Evolutionary conservation across 176 grass and related monocot genomes (phyloP).

Genomic region (Oryza australiensis): DNA sequence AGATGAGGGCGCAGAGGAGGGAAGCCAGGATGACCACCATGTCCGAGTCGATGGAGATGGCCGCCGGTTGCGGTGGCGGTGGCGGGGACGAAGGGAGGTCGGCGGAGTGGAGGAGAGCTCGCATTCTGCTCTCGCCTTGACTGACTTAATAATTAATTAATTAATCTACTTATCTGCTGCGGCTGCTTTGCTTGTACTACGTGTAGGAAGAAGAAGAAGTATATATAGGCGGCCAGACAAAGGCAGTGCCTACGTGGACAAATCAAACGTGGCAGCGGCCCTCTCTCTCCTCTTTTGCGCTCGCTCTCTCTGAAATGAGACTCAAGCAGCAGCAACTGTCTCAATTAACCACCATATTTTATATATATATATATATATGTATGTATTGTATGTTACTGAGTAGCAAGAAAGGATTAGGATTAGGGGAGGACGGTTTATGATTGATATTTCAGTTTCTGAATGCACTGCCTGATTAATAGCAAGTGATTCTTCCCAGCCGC

Average conservation of each 20-base stretch:
- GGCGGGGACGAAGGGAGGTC: conserved; percentile 10
- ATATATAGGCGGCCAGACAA: background rate
- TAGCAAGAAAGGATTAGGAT: no score
- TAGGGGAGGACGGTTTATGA: background rate
- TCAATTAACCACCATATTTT: no score
- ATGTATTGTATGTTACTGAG: no score
- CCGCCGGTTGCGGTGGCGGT: background rate
- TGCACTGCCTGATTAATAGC: no score
- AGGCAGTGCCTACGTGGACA: background rate
- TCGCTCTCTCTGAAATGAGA: no score
- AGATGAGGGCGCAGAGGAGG: conserved; percentile 65
- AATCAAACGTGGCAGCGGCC: background rate
- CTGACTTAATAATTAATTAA: no score
- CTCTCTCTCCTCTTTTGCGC: no score
- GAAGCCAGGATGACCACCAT: conserved; percentile 67
- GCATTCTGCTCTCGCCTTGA: background rate
- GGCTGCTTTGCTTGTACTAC: no score
- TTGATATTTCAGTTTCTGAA: background rate
- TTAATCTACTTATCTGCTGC: no score
- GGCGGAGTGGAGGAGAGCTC: conserved; percentile 29
- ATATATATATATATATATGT: no score
- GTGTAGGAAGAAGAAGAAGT: background rate
- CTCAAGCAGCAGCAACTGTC: no score
- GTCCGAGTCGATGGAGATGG: conserved; percentile 60
- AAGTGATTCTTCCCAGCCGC: background rate